Evolutionary conservation across 805 yeast genomes (phyloP).

Genomic region (Lipomyces mesembrius): DNA sequence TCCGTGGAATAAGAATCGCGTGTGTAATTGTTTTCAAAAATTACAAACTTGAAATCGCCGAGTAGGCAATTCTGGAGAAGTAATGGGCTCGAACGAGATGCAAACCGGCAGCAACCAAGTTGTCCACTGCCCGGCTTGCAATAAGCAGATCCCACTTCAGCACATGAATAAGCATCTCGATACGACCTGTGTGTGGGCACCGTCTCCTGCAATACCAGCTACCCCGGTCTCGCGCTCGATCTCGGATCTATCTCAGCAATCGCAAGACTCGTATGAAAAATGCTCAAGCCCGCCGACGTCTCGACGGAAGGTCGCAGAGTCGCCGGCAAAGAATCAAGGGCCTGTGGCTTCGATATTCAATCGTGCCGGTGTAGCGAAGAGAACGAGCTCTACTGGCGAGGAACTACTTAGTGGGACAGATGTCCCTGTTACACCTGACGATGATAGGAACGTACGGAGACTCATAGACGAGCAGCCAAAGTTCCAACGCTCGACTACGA

Average conservation of each 20-base stretch:
- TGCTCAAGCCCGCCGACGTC: background rate
- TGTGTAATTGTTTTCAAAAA: background rate
- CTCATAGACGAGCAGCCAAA: background rate
- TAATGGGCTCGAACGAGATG: background rate
- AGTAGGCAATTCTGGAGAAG: background rate
- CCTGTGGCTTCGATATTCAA: conserved; percentile 8
- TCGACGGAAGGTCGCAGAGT: conserved; percentile 2
- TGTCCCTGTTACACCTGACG: background rate
- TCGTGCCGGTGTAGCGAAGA: background rate
- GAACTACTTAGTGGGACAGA: background rate
- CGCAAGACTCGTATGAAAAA: background rate
- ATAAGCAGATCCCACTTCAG: conserved; percentile 16
- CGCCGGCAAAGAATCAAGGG: background rate
- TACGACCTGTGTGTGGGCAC: conserved; percentile 37
- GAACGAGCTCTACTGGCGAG: background rate
- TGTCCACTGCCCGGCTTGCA: conserved; percentile 40
- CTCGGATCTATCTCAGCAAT: background rate
- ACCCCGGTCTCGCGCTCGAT: background rate
- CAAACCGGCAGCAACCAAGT: background rate
- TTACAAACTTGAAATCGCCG: background rate
- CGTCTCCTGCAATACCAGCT: background rate
- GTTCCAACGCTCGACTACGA: background rate
- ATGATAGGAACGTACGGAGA: background rate
- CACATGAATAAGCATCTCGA: conserved; percentile 46
- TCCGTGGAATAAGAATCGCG: no score